A percentile compares a stretch with the other conserved stretches of the same genome.
These are phyloP conservation scores for Emericellopsis terricola DNA, from an alignment of 495 filamentous ascomycete species.

Conservation along the genomic window DNA sequence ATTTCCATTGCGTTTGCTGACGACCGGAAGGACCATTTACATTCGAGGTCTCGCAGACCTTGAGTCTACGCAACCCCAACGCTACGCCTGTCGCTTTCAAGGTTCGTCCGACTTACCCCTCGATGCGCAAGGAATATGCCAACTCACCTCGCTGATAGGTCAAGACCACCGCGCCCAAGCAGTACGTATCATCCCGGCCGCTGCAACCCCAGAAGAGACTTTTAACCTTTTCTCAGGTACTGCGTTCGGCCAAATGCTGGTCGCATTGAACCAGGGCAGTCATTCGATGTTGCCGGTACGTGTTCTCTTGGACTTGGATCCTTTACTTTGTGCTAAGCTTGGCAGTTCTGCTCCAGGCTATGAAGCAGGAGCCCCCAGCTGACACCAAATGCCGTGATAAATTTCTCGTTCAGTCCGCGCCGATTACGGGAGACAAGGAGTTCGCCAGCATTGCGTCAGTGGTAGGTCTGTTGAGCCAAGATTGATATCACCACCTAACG, in stretches of 20 bases:
- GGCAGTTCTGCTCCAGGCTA: constrained; percentile 82
- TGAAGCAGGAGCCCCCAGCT: constrained; percentile 80
- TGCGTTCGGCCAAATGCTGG: constrained; percentile 96
- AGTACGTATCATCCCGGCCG: constrained; percentile 42
- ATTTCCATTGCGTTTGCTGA: background rate
- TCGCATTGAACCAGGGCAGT: constrained; percentile 70
- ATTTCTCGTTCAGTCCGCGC: constrained; percentile 90
- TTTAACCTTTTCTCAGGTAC: constrained; percentile 41
- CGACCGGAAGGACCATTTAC: constrained; percentile 64
- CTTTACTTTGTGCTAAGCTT: constrained; percentile 2
- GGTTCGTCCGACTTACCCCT: constrained; percentile 30
- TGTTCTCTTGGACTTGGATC: too few relatives aligned
- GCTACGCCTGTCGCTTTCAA: constrained; percentile 82
- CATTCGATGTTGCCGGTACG: constrained; percentile 85
- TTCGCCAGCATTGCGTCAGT: constrained; percentile 60
- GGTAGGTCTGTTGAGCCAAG: constrained; percentile 27
- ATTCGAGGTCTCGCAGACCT: constrained; percentile 68
- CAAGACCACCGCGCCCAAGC: constrained; percentile 97
- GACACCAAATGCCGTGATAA: constrained; percentile 92
- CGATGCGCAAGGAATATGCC: background rate
- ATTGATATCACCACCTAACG: constrained; percentile 2
- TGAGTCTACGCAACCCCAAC: constrained; percentile 67
- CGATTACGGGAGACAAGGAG: constrained; percentile 69
- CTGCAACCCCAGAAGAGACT: background rate
- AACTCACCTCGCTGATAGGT: constrained; percentile 38